These are phyloP conservation scores for Populus tremula DNA, from an alignment of 345 rosid species.

Conservation along the genomic window DNA sequence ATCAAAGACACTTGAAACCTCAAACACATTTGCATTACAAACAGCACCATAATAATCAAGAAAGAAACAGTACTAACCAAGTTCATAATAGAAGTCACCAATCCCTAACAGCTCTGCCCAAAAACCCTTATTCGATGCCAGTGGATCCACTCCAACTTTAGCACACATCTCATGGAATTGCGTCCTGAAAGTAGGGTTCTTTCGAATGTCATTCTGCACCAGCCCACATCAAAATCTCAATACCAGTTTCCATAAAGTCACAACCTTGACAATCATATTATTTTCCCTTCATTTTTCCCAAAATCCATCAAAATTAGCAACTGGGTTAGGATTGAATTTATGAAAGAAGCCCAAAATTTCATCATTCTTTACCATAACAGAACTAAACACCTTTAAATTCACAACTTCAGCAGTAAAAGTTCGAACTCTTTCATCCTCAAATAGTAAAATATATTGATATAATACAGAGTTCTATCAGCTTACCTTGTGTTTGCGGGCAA, in stretches of 20 bases:
- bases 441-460: neutral
- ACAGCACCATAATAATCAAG: neutral
- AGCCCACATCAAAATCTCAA: constrained; percentile 7
- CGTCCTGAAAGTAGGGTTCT: constrained; percentile 72
- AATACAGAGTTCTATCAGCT: neutral
- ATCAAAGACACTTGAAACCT: neutral
- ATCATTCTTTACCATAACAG: neutral
- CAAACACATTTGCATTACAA: neutral
- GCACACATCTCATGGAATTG: constrained; percentile 92
- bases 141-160: constrained; percentile 91
- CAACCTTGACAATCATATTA: neutral
- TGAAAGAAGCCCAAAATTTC: neutral
- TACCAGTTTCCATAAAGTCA: neutral
- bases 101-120: constrained; percentile 98
- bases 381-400: neutral
- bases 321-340: neutral
- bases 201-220: constrained; percentile 75
- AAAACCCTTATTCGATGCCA: constrained; percentile 89
- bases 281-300: neutral
- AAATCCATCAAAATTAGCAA: neutral
- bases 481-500: constrained; percentile 94
- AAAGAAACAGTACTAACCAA: constrained; percentile 44
- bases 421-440: neutral
- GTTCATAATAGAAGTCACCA: constrained; percentile 94
- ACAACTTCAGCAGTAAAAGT: neutral